Percentiles rank a stretch among this genome's conserved stretches.
Evolutionary conservation across 139 green algal genomes (phyloP).

Genomic region (Coccomyxa sp.): DNA sequence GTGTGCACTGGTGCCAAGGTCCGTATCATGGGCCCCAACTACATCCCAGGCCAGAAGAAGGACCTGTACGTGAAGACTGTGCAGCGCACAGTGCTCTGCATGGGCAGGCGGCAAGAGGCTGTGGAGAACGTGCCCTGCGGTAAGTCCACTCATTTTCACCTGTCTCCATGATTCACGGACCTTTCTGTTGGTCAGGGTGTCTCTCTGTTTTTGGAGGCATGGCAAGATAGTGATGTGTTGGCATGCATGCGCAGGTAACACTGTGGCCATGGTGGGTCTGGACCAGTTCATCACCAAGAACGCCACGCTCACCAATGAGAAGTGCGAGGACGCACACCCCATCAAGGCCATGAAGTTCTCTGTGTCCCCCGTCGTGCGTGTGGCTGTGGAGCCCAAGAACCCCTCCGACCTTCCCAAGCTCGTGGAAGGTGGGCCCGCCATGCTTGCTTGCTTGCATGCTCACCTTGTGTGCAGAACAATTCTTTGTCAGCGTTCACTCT

Average conservation of each 20-base stretch:
- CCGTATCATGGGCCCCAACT: slow-evolving; percentile 99
- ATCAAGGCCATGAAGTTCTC: slow-evolving; percentile 99
- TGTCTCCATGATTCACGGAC: background rate
- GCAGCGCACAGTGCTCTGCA: slow-evolving; percentile 99
- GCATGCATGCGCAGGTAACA: slow-evolving; percentile 66
- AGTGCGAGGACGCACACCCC: slow-evolving; percentile 82
- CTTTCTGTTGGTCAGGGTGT: background rate
- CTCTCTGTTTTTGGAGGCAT: background rate
- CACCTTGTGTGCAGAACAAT: background rate
- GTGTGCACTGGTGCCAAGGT: slow-evolving; percentile 56
- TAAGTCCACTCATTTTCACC: background rate
- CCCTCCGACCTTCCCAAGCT: slow-evolving; percentile 98
- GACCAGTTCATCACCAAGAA: slow-evolving; percentile 99
- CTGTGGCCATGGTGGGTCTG: slow-evolving; percentile 94
- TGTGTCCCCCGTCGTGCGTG: slow-evolving; percentile 92
- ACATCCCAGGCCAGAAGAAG: slow-evolving; percentile 97
- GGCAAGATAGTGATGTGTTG: too few species aligned
- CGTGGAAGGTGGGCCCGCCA: slow-evolving; percentile 72
- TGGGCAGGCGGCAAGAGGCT: slow-evolving; percentile 94
- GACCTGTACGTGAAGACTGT: slow-evolving; percentile 98
- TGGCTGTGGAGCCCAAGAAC: slow-evolving; percentile 92
- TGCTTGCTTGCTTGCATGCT: background rate
- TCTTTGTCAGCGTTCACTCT: background rate
- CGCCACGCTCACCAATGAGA: slow-evolving; percentile 89
- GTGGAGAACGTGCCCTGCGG: slow-evolving; percentile 97